phyloP scores from a whole-genome alignment of 768 basidiomycete genomes.

The Nidula microcarpa region DNA sequence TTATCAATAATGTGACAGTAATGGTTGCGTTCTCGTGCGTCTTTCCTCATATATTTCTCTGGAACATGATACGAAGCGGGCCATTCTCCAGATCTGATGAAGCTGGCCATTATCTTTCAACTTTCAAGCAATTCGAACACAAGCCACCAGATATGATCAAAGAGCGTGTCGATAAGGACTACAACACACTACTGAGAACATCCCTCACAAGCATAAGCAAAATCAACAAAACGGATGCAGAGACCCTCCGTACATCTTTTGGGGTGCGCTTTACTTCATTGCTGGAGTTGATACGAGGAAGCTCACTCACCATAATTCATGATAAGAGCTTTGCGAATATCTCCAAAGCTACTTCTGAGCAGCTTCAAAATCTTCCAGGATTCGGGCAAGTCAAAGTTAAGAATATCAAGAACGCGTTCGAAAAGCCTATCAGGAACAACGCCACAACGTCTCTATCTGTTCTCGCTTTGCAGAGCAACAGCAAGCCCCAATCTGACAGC shows the following conservation, averaged over 20 bases:
- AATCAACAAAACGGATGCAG: constrained; percentile 97
- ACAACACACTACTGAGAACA: constrained; percentile 74
- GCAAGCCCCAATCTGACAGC: no score
- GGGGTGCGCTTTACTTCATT: constrained; percentile 55
- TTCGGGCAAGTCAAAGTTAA: constrained; percentile 93
- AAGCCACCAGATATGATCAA: constrained; percentile 92
- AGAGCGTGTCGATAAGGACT: constrained; percentile 89
- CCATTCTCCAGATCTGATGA: constrained; percentile 67
- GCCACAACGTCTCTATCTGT: constrained; percentile 35
- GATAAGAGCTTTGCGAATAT: constrained; percentile 84
- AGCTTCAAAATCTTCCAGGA: constrained; percentile 82
- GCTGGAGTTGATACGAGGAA: not conserved
- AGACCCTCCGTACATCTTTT: constrained; percentile 87
- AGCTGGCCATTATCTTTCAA: constrained; percentile 86
- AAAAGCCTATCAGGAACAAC: constrained; percentile 78
- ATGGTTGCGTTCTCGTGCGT: constrained; percentile 89
- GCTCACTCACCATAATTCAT: no score
- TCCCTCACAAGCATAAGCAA: constrained; percentile 86
- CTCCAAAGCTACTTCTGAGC: constrained; percentile 65
- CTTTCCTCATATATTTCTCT: not conserved
- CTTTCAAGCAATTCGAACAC: constrained; percentile 92
- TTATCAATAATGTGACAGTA: constrained; percentile 92
- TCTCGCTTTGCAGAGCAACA: no score
- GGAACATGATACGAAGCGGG: constrained; percentile 2
- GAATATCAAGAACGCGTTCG: constrained; percentile 87